Conservation (phyloP, 1,284 basidiomycete species). For the Melampsora americana region DNA sequence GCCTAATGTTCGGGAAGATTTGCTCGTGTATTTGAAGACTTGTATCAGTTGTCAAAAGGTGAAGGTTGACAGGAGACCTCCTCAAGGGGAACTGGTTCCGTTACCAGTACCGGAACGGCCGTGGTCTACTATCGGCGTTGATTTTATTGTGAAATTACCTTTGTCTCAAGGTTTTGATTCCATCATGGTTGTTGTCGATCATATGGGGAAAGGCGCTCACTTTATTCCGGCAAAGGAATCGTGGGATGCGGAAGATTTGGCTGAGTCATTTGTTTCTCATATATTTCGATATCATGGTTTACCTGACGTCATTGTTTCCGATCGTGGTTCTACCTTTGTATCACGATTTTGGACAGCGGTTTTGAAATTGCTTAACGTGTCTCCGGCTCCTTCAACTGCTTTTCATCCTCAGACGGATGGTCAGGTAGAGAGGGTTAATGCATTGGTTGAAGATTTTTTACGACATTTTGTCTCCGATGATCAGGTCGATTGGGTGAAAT, state of each 20-base stretch:
- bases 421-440: conserved; percentile 16
- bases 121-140: conserved; percentile 58
- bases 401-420: too few species aligned
- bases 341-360: too few species aligned
- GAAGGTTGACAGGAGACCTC: too few species aligned
- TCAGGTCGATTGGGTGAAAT: conserved; percentile 48
- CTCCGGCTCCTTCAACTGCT: too few species aligned
- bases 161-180: conserved; percentile 53
- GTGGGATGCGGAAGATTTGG: background rate
- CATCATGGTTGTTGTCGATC: conserved; percentile 58
- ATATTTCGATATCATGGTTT: too few species aligned
- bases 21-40: too few species aligned
- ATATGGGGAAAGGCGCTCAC: too few species aligned
- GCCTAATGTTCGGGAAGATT: too few species aligned
- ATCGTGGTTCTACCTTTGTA: too few species aligned
- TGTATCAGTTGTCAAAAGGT: too few species aligned
- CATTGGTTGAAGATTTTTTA: conserved; percentile 41
- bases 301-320: too few species aligned
- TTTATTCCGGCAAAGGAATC: conserved; percentile 46
- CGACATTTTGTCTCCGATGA: conserved; percentile 45
- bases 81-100: conserved; percentile 55
- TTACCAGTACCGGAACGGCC: conserved; percentile 53
- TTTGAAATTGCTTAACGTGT: too few species aligned
- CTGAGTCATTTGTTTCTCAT: conserved; percentile 2
- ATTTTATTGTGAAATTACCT: conserved; percentile 59